Evolutionary conservation across 805 yeast species (phyloP).

Genomic region (Wickerhamomyces chaumierensis): DNA sequence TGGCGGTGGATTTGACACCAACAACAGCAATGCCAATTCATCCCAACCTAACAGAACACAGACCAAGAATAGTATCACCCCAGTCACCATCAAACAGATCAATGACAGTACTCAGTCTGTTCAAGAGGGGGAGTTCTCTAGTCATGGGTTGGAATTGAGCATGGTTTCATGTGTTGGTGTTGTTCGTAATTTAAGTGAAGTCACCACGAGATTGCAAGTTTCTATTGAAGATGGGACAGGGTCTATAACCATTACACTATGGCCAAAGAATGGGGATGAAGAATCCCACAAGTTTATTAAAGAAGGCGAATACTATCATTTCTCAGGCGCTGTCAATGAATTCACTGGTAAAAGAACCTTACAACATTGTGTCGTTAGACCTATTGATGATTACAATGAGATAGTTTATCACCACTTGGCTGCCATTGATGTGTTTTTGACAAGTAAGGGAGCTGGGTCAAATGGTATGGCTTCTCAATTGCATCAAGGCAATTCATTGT

Average conservation of each 20-base stretch:
- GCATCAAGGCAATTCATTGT: slow-evolving; percentile 22
- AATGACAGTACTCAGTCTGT: slow-evolving; percentile 45
- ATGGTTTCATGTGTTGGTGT: slow-evolving; percentile 62
- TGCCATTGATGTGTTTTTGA: slow-evolving; percentile 47
- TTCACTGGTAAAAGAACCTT: slow-evolving; percentile 54
- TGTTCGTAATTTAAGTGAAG: slow-evolving; percentile 51
- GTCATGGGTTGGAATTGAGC: slow-evolving; percentile 49
- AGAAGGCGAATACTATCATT: slow-evolving; percentile 49
- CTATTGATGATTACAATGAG: slow-evolving; percentile 53
- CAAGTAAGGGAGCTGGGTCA: slow-evolving; percentile 33
- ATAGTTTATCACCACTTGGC: slow-evolving; percentile 57
- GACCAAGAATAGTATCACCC: slow-evolving; percentile 32
- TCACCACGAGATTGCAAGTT: slow-evolving; percentile 41
- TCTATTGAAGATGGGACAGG: slow-evolving; percentile 79
- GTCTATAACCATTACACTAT: slow-evolving; percentile 47
- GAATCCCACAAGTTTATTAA: slow-evolving; percentile 22
- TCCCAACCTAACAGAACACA: slow-evolving; percentile 19
- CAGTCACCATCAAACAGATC: slow-evolving; percentile 69
- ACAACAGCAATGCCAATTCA: slow-evolving; percentile 22
- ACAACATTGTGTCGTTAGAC: slow-evolving; percentile 50
- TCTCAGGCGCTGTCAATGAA: slow-evolving; percentile 44
- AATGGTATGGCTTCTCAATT: slow-evolving; percentile 1
- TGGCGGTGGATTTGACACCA: slow-evolving; percentile 25
- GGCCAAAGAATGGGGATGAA: slow-evolving; percentile 36
- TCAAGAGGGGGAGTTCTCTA: slow-evolving; percentile 57